Base-by-base conservation (phyloP, 1,284 basidiomycete species). In the Sanguinoderma infundibulare region DNA sequence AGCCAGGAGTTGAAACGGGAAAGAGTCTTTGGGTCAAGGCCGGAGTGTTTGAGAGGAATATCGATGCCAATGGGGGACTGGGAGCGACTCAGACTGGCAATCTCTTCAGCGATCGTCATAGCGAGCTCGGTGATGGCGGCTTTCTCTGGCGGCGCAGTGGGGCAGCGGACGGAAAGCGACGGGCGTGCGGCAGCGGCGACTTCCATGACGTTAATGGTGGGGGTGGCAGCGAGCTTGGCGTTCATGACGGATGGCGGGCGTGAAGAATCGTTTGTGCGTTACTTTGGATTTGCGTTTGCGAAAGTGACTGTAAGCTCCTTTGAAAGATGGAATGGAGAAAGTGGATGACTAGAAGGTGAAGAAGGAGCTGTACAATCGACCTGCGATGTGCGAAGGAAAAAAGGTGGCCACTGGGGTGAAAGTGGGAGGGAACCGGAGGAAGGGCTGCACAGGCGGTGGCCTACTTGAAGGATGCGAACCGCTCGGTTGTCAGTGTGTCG, bases 311-410 rank as follows among this genome's bases (percentile, higher is more conserved):
- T 64, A 66, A 64, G 65, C 65, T 66, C 65, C 65, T 64, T 54
- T 47, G 8, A 59, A 50, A 40, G 50, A 55, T 50, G 39, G 34
- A 50, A 53, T 36, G 56, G 54, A 56, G 60, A 60, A 56, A 47
- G 34, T 15, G 20, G 28, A 26, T 12, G 20, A 46, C 28, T 49
- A 58, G 57, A 55, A 63, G 53, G 46, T 30, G 42, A 59, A 65
- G 57, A 58, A 62, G 62, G 61, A 65, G 63, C 67, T 66, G 62
- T 67, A 66, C 69, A 70, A 70, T 70, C 69, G 69, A 67, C 69
- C 69, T 64, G 69, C 69, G 67, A 70, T 70, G 63, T 68, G 63
- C 62, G 62, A 64, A 65, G 35, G 53, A 40, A 55, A 66, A 58
- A 53, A 54, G 62, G 55, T 66, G 62, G 65, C 62, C 65, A 66